These are phyloP conservation scores for Sesbania bispinosa DNA, from an alignment of 306 rosid species.

Conservation along the genomic window DNA sequence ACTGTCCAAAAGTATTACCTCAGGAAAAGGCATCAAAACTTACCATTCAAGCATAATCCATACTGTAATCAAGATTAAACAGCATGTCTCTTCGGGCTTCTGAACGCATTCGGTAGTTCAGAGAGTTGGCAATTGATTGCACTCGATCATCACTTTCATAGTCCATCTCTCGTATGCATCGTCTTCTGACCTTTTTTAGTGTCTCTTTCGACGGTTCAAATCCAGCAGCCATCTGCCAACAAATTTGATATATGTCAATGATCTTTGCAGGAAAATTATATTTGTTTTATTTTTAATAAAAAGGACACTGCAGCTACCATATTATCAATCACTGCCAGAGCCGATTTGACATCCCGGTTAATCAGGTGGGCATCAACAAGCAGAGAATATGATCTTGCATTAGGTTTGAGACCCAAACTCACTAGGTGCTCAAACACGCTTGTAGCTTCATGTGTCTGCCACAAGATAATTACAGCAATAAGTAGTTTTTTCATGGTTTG, in stretches of 20 bases:
- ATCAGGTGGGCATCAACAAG: conserved; percentile 85
- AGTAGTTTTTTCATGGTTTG: background rate
- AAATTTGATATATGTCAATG: conserved; percentile 18
- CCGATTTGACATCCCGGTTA: conserved; percentile 75
- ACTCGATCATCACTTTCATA: conserved; percentile 60
- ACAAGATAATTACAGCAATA: conserved; percentile 21
- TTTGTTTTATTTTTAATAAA: background rate
- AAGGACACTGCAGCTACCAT: conserved; percentile 51
- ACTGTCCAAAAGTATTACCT: background rate
- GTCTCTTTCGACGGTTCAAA: conserved; percentile 65
- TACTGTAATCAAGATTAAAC: conserved; percentile 61
- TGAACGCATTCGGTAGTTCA: conserved; percentile 44
- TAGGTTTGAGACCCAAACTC: conserved; percentile 78
- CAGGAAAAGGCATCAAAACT: conserved; percentile 2
- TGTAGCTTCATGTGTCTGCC: conserved; percentile 79
- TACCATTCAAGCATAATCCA: conserved; percentile 50
- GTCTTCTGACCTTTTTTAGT: conserved; percentile 66
- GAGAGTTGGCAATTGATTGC: conserved; percentile 45
- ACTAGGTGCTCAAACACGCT: conserved; percentile 78
- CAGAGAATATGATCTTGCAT: conserved; percentile 72
- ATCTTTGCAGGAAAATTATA: conserved; percentile 15
- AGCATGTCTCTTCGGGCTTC: conserved; percentile 59
- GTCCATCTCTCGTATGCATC: conserved; percentile 77
- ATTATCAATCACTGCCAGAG: conserved; percentile 53
- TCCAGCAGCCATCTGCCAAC: conserved; percentile 64